Base-by-base conservation (phyloP, 352 stramenopile species). In the Phytopythium chamaehyphon region DNA sequence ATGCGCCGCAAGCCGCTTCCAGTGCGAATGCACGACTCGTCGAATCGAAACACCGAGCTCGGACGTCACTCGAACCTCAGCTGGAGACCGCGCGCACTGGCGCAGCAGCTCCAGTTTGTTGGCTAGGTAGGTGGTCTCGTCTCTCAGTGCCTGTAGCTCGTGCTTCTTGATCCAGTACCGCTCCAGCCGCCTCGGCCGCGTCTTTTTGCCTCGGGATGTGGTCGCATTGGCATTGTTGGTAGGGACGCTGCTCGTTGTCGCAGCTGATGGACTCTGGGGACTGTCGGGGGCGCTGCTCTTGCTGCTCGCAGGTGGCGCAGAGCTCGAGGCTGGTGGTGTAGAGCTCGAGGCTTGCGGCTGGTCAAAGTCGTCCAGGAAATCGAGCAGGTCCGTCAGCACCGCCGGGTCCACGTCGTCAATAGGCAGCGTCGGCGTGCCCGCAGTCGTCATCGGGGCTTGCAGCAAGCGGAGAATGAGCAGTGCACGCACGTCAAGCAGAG, bases 331-430 rank as follows among this genome's bases (percentile, higher is more conserved):
- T n/a, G n/a, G n/a, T n/a, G n/a, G n/a, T n/a, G n/a, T n/a, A n/a
- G n/a, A n/a, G n/a, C n/a, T n/a, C n/a, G n/a, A n/a, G n/a, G n/a
- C n/a, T n/a, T 15, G 35, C 37, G 18, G 1, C 37, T 42, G 15
- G 37, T 42, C 37, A 21, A 42, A 42, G 37, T 21, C 37, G 37
- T 42, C 37, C 15, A 42, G 37, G 37, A 42, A 42, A 6, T n/a
- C 37, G 37, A 42, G 15, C 37, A 42, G 15, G 18, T 42, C 37
- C 9, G 10, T 21, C 37, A 42, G 5, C 37, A 42, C 15, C 37
- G 37, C 37, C 37, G 37, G 37, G 37, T 42, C 37, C 15, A 21
- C 37, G 37, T 42, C 37, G 14, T 21, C 37, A 9, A 42, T n/a
- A 12, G 37, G 37, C 37, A 22, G 37, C 37, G 37, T 42, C 37